Evolutionary conservation across 495 filamentous ascomycete species (phyloP).

Genomic region (Aspergillus saccharolyticus): DNA sequence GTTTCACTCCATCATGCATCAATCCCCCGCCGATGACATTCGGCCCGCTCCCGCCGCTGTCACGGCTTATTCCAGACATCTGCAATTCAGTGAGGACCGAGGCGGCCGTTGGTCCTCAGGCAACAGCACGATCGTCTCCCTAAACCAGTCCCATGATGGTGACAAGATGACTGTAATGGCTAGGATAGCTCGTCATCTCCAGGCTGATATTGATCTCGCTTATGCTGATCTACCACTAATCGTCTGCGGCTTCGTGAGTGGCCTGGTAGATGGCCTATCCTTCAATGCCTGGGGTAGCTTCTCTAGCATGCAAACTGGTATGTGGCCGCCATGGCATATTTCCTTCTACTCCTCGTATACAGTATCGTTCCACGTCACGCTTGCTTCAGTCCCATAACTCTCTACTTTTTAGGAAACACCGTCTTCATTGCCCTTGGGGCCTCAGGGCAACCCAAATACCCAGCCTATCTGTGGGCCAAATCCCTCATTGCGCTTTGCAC

Average conservation of each 20-base stretch:
- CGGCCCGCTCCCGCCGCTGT: neutral
- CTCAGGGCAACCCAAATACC: constrained; percentile 33
- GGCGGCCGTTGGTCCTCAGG: constrained; percentile 21
- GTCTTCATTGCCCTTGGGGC: constrained; percentile 37
- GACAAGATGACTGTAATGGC: constrained; percentile 15
- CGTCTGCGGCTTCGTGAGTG: constrained; percentile 35
- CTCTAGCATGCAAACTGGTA: constrained; percentile 55
- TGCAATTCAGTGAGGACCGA: constrained; percentile 15
- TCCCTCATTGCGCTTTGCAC: constrained; percentile 32
- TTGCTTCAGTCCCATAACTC: neutral
- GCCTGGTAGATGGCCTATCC: constrained; percentile 36
- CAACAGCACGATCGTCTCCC: constrained; percentile 24
- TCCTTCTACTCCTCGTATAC: neutral
- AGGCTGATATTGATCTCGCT: constrained; percentile 19
- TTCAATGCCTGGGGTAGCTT: constrained; percentile 52
- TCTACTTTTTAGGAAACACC: constrained; percentile 29
- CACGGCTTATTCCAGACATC: neutral
- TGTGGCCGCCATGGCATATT: neutral
- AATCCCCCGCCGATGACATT: neutral
- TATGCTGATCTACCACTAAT: constrained; percentile 34
- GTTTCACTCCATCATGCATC: neutral
- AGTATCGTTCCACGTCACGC: neutral
- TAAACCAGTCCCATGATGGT: constrained; percentile 11
- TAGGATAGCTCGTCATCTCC: constrained; percentile 19
- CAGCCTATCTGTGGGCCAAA: constrained; percentile 39